These are phyloP conservation scores for Phyllosticta citribraziliensis DNA, from an alignment of 2,329 filamentous ascomycete species.

Conservation along the genomic window DNA sequence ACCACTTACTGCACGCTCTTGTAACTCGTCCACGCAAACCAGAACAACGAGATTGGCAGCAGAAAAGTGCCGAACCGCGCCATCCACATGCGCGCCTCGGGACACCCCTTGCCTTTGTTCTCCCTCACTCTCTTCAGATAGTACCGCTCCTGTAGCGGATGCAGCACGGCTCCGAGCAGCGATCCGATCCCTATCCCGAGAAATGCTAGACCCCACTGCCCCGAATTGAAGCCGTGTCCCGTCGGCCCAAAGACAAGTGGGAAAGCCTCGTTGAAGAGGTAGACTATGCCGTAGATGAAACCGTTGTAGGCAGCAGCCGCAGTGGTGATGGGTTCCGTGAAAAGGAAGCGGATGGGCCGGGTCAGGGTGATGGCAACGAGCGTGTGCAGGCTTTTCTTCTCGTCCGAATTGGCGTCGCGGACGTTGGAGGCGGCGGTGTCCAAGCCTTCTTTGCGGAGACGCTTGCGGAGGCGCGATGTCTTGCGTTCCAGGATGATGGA, in stretches of 20 bases:
- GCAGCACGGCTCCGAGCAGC: conserved; percentile 13
- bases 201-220: conserved; percentile 15
- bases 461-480: conserved; percentile 29
- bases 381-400: conserved; percentile 9
- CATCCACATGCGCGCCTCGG: conserved; percentile 20
- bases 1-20: conserved; percentile 3
- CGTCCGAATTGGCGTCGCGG: conserved; percentile 5
- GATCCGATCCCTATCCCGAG: conserved; percentile 17
- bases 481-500: conserved; percentile 30
- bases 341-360: conserved; percentile 14
- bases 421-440: background rate
- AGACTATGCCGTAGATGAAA: conserved; percentile 15
- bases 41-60: conserved; percentile 19
- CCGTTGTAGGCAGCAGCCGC: conserved; percentile 28
- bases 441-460: conserved; percentile 35
- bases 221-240: conserved; percentile 15
- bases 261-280: conserved; percentile 15
- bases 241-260: conserved; percentile 13
- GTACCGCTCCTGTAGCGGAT: conserved; percentile 15
- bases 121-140: conserved; percentile 13
- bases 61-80: conserved; percentile 11
- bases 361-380: conserved; percentile 14
- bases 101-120: conserved; percentile 17
- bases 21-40: conserved; percentile 17
- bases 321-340: conserved; percentile 17